A percentile compares a stretch with the other conserved stretches of the same genome.
phyloP scores from a whole-genome alignment of 2,329 filamentous ascomycete species.

The Fusarium bulbicola region DNA sequence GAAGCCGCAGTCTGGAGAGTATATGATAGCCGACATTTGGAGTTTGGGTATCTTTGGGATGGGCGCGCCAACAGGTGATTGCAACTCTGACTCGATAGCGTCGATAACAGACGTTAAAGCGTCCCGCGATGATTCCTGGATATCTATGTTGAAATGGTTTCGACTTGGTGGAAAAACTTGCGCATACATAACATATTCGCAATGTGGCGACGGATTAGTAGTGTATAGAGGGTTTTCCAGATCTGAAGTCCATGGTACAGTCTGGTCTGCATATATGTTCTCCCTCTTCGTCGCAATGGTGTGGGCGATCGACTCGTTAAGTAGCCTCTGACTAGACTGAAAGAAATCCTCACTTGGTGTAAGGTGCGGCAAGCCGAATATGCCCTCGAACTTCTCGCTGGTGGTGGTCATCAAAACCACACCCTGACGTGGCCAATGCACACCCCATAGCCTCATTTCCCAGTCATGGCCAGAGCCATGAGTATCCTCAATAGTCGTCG shows the following conservation, averaged over 20 bases:
- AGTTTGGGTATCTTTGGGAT: constrained; percentile 64
- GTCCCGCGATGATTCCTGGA: constrained; percentile 45
- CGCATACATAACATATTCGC: constrained; percentile 88
- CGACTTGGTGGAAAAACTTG: constrained; percentile 72
- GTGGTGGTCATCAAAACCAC: constrained; percentile 85
- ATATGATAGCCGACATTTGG: constrained; percentile 70
- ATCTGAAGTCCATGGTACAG: constrained; percentile 81
- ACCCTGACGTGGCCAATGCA: constrained; percentile 86
- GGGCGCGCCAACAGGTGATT: constrained; percentile 68
- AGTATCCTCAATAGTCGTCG: constrained; percentile 77
- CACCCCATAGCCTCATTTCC: constrained; percentile 82
- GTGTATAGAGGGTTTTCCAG: constrained; percentile 68
- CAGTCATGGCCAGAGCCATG: constrained; percentile 73
- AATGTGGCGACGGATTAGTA: constrained; percentile 72
- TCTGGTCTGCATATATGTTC: constrained; percentile 62
- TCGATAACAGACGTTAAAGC: constrained; percentile 52
- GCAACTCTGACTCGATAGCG: constrained; percentile 70
- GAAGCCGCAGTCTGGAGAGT: constrained; percentile 74
- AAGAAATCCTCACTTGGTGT: constrained; percentile 68
- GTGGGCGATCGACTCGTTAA: constrained; percentile 77
- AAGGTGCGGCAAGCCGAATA: constrained; percentile 89
- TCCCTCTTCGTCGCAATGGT: constrained; percentile 72
- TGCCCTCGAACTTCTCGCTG: constrained; percentile 92
- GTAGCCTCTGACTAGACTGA: constrained; percentile 66
- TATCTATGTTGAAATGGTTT: constrained; percentile 46